Evolutionary conservation across 176 grass and related monocot genomes (phyloP), one percentile per base, ranked within the genome.

Genomic region (bread wheat (Triticum aestivum)): DNA sequence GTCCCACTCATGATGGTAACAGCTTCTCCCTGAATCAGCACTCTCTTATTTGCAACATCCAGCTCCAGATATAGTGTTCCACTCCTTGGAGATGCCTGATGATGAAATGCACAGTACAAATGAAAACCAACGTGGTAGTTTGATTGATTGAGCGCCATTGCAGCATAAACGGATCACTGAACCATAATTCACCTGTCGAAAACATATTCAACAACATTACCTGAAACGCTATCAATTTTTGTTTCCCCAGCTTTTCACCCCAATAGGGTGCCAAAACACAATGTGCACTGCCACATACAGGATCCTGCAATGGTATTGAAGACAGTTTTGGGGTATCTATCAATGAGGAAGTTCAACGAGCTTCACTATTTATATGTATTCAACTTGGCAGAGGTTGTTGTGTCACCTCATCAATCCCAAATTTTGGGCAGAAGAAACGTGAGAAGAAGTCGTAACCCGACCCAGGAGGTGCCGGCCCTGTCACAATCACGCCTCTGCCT

Each of bases 381-480:
- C 8, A 33, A 38, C 37, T 83, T 79, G 42, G 18, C 11, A 73
- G n/a, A 37, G 41, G 72, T 37, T 52, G 63, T 8, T n/a, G 1
- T 27, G 63, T 90, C 83, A 97, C 94, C 94, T 97, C 92, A 86
- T 86, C 39, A 81, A 97, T 0, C 11, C 90, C 92, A 27, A 90
- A 69, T 82, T 90, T 93, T 59, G 85, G 91, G 77, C 69, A 82
- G 80, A 93, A 90, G 63, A 74, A 94, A 35, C 88, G 92, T 11
- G 76, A 89, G 71, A 92, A 94, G 23, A 94, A 94, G 66, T 97
- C 92, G 51, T 89, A 92, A 45, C 65, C 90, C 87, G 92, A 97
- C 84, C 78, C 88, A 85, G 77, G 63, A 65, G 92, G 87, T 29
- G 92, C 92, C 34, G 82, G 75, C 33, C 84, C 92, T 32, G 92